Evolutionary conservation across 2,329 filamentous ascomycete species (phyloP).

Genomic region (Aspergillus ochraceoroseus): DNA sequence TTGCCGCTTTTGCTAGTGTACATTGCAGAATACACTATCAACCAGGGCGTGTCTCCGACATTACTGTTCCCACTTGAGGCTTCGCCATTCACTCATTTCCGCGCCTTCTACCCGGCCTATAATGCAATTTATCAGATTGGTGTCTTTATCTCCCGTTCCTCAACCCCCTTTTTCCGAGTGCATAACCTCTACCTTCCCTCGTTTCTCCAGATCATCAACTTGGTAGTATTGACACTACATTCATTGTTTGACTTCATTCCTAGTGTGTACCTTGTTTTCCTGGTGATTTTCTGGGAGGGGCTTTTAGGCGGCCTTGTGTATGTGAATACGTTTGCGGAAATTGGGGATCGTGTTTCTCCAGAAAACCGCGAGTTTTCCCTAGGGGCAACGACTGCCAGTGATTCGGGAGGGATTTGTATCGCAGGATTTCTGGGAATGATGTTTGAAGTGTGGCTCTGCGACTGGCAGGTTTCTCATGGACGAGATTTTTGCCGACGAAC

Average conservation of each 20-base stretch:
- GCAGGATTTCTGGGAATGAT: slow-evolving; percentile 79
- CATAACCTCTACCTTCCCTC: slow-evolving; percentile 77
- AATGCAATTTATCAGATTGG: slow-evolving; percentile 91
- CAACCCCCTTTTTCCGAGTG: slow-evolving; percentile 78
- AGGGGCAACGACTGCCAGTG: slow-evolving; percentile 83
- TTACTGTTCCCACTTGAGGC: slow-evolving; percentile 73
- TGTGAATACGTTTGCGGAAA: slow-evolving; percentile 92
- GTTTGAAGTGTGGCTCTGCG: slow-evolving; percentile 75
- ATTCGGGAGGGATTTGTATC: slow-evolving; percentile 83
- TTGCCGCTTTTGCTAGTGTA: slow-evolving; percentile 87
- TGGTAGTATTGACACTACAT: slow-evolving; percentile 68
- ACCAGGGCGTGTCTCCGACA: slow-evolving; percentile 87
- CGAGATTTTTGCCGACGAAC: slow-evolving; percentile 63
- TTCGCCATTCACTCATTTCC: slow-evolving; percentile 74
- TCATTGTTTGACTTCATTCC: slow-evolving; percentile 77
- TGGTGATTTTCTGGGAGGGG: slow-evolving; percentile 89
- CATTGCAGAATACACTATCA: slow-evolving; percentile 94
- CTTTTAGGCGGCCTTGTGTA: slow-evolving; percentile 87
- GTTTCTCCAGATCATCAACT: slow-evolving; percentile 73
- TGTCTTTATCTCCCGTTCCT: slow-evolving; percentile 90
- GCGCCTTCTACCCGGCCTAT: slow-evolving; percentile 92
- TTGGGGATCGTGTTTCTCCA: slow-evolving; percentile 72
- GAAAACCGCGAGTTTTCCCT: slow-evolving; percentile 87
- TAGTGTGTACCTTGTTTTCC: slow-evolving; percentile 77
- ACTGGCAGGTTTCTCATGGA: slow-evolving; percentile 77